A percentile compares a stretch with the other conserved stretches of the same genome.
phyloP scores from a whole-genome alignment of 2,329 filamentous ascomycete genomes.

The Boeremia exigua region DNA sequence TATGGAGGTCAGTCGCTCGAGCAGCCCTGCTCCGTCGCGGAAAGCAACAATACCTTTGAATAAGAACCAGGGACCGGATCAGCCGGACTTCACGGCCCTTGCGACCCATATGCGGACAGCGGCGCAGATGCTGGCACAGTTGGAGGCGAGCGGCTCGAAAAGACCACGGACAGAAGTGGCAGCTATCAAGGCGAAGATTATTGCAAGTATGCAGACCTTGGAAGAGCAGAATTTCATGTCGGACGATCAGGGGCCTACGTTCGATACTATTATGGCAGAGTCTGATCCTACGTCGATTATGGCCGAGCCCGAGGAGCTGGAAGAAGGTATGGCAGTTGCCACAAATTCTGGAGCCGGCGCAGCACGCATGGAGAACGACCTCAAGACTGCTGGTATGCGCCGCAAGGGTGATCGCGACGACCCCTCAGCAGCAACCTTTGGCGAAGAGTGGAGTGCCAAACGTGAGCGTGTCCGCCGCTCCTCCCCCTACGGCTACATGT shows the following conservation, averaged over 20 bases:
- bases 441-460: conserved; percentile 84
- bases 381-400: conserved; percentile 83
- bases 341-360: conserved; percentile 75
- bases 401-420: conserved; percentile 83
- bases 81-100: conserved; percentile 80
- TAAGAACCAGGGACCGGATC: conserved; percentile 64
- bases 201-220: conserved; percentile 86
- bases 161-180: conserved; percentile 80
- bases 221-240: conserved; percentile 84
- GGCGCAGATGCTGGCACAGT: conserved; percentile 84
- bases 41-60: conserved; percentile 66
- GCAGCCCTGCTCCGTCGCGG: conserved; percentile 66
- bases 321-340: conserved; percentile 59
- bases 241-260: conserved; percentile 75
- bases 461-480: conserved; percentile 83
- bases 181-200: conserved; percentile 83
- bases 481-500: conserved; percentile 87
- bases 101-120: conserved; percentile 88
- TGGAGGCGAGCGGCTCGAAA: conserved; percentile 81
- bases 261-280: conserved; percentile 82
- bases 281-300: conserved; percentile 62
- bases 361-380: conserved; percentile 87
- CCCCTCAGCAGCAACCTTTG: conserved; percentile 83
- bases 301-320: conserved; percentile 60
- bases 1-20: conserved; percentile 70